Evolutionary conservation across 2,329 filamentous ascomycete genomes (phyloP), one percentile per base, ranked within the genome.

Genomic region (Pestalotiopsis sp.): DNA sequence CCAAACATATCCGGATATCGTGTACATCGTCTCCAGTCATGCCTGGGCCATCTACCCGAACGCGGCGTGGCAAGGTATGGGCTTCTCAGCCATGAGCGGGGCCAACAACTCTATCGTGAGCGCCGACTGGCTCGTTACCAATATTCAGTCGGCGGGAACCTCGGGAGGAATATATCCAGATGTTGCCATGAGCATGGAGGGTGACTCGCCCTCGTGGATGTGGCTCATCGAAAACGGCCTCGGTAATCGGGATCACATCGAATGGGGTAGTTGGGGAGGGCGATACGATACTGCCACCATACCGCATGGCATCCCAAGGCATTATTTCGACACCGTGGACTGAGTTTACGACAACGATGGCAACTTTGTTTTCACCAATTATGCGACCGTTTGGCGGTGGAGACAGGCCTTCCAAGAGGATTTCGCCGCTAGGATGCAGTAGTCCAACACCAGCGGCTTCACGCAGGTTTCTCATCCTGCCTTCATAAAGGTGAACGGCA

Each of bases 51-150:
- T 84, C 60, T 90, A 89, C 69, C 81, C 80, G 2, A 72, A 83
- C 64, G 86, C 87, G 0, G 77, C 86, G 0, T 89, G 87, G 87
- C 81, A 79, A 1, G 87, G 87, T 0, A 89, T 89, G 44, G 75
- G 75, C 10, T 80, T 81, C 44, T 22, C n/a, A 26, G 30, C 9
- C 6, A 44, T 38, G 22, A 40, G n/a, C 17, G 59, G 30, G 4
- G 59, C 38, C 35, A 44, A 62, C 30, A 39, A 39, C 35, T 39
- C 30, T 22, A 62, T 62, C 17, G 79, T 86, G 60, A 80, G 78
- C 4, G 79, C 81, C 40, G 75, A 78, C 3, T 86, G 85, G 83
- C 76, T 86, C 58, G 77, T 80, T n/a, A 73, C 80, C 48, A 79
- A 86, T 70, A 83, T 87, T 62, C 83, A 84, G 64, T 58, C 56